Percentiles rank a stretch among this genome's conserved stretches.
Conservation (phyloP, 306 rosid species). For the Bauhinia variegata region DNA sequence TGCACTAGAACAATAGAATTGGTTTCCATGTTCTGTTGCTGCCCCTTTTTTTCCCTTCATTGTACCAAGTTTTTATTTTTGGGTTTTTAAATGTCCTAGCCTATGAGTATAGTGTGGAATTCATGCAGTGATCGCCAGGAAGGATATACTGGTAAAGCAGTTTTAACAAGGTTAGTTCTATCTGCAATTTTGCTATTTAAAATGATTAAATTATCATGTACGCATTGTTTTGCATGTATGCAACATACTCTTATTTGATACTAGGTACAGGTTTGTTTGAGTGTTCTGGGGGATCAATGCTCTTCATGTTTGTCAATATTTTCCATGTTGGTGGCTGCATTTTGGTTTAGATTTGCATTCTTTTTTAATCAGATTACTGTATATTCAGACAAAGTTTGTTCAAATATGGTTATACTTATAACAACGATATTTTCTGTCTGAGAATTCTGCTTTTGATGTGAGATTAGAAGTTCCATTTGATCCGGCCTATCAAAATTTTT, state of each 20-base stretch:
- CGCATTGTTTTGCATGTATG: slow-evolving; percentile 5
- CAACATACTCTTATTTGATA: not conserved
- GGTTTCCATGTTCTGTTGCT: no score
- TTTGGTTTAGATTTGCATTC: not conserved
- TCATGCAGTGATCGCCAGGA: slow-evolving; percentile 84
- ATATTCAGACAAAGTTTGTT: not conserved
- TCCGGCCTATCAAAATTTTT: not conserved
- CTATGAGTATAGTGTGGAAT: slow-evolving; percentile 77
- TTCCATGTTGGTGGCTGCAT: not conserved
- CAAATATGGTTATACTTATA: not conserved
- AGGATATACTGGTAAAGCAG: slow-evolving; percentile 93
- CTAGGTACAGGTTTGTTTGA: not conserved
- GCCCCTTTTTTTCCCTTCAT: no score
- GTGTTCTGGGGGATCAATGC: not conserved
- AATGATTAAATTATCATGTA: slow-evolving; percentile 9
- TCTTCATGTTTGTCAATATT: not conserved
- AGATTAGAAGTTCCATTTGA: not conserved
- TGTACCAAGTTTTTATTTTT: no score
- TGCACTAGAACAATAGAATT: no score
- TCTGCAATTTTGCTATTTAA: slow-evolving; percentile 27
- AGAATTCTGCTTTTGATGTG: not conserved
- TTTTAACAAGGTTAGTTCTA: slow-evolving; percentile 69
- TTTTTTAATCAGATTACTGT: not conserved
- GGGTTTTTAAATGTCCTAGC: slow-evolving; percentile 55
- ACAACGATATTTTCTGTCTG: not conserved